phyloP scores from a whole-genome alignment of 192 early-diverging fungal genomes.

The Backusella psychrophila region DNA sequence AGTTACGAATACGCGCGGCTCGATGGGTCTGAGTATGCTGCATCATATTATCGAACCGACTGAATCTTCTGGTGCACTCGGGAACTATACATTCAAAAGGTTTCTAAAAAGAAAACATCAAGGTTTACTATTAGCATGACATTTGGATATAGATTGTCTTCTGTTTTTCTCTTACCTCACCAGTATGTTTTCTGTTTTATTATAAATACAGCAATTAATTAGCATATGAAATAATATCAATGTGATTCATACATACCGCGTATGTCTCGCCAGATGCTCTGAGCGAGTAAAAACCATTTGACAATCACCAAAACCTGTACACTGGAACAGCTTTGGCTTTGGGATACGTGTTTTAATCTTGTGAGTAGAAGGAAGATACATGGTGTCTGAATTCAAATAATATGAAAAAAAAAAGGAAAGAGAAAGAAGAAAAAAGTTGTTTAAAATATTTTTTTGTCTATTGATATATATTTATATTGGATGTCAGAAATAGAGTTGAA shows the following conservation, averaged over 20 bases:
- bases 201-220: neutral
- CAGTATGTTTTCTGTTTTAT: slow-evolving; percentile 30
- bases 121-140: neutral
- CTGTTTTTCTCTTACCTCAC: slow-evolving; percentile 10
- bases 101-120: slow-evolving; percentile 44
- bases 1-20: slow-evolving; percentile 25
- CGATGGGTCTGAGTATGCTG: slow-evolving; percentile 72
- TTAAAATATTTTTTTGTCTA: neutral
- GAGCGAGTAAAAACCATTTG: slow-evolving; percentile 54
- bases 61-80: slow-evolving; percentile 63
- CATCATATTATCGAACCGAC: slow-evolving; percentile 80
- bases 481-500: slow-evolving; percentile 5
- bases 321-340: slow-evolving; percentile 42
- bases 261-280: slow-evolving; percentile 54
- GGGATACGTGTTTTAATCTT: neutral
- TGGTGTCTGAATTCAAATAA: neutral
- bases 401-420: neutral
- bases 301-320: slow-evolving; percentile 50
- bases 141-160: neutral
- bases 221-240: neutral
- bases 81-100: slow-evolving; percentile 69
- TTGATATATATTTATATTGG: slow-evolving; percentile 5
- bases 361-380: neutral
- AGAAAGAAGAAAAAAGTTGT: neutral
- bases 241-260: slow-evolving; percentile 17